A percentile compares a stretch with the other conserved stretches of the same genome.
Evolutionary conservation across 108 stramenopile species (phyloP).

Genomic region (Conticribra weissflogii): DNA sequence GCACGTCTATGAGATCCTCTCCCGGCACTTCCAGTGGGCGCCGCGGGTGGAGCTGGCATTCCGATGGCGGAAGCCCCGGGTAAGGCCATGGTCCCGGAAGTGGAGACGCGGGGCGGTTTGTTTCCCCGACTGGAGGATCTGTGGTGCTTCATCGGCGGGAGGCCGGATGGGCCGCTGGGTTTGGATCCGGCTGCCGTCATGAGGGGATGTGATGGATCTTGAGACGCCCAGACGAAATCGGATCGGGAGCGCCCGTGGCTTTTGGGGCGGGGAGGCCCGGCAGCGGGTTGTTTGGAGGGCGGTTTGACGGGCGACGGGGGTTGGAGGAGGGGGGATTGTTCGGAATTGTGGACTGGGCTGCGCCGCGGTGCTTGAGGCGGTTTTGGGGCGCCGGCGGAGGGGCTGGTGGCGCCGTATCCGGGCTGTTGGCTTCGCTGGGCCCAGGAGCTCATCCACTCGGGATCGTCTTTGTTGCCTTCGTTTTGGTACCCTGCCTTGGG

Average conservation of each 20-base stretch:
- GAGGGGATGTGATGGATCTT: constrained; percentile 26
- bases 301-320: constrained; percentile 6
- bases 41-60: background rate
- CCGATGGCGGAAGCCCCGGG: background rate
- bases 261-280: background rate
- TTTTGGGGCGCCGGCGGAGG: constrained; percentile 3
- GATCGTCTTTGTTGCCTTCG: background rate
- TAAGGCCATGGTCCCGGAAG: background rate
- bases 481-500: constrained; percentile 19
- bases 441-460: background rate
- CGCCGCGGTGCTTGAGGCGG: constrained; percentile 25
- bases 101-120: constrained; percentile 9
- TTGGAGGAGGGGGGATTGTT: constrained; percentile 26
- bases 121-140: background rate
- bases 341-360: background rate
- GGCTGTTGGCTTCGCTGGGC: background rate
- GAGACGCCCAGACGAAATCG: constrained; percentile 17
- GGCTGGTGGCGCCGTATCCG: background rate
- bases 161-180: background rate
- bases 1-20: constrained; percentile 28
- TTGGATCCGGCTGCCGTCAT: background rate
- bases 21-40: background rate
- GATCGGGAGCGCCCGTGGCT: constrained; percentile 23
- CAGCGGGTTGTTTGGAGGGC: background rate
- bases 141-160: constrained; percentile 5